Evolutionary conservation across 2,329 filamentous ascomycete genomes (phyloP), one percentile per base, ranked within the genome.

Genomic region (Penicillium capsulatum): DNA sequence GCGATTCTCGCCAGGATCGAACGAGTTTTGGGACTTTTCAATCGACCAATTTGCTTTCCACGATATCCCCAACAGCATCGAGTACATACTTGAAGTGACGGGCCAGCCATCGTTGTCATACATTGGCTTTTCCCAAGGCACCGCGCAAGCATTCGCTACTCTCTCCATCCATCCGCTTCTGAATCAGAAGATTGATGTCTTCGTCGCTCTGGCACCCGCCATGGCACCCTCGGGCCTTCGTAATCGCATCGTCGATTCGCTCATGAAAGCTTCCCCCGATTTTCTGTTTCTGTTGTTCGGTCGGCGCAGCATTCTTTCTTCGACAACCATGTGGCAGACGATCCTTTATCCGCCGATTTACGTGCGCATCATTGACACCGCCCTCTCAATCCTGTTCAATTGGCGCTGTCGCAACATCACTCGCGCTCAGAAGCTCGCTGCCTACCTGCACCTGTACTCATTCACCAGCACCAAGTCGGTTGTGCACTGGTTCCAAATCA

Each of bases 401-500:
- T 98, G 92, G 92, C 80, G 78, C 45, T 85, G 84, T 3, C 72
- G 74, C 42, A 98, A 97, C 62, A 96, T 98, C 46, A 80, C 80
- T 7, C 70, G 80, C 1, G 82, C 84, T 41, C 92, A 98, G 65
- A 98, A 98, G 61, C 78, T 98, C 13, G 92, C 92, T 2, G 89
- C 89, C 1, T 98, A 98, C 61, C 84, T 91, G 7, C 92, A 98
- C 68, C 71, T 98, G 0, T 98, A 95, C 70, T 96, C 90, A 0
- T 97, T 91, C 63, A 96, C 91, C 0, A 94, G 87, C 62, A 95
- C 89, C 41, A 98, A 98, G 68, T 90, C 84, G 14, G 89, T 98
- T 7, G 92, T 98, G 0, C 92, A 98, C 62, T 98, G 92, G 92
- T 98, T 98, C 64, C 92, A 98, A 62, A 96, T 98, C 60, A 98